Base-by-base conservation (phyloP, 352 stramenopile species). In the Hyaloperonospora brassicae region DNA sequence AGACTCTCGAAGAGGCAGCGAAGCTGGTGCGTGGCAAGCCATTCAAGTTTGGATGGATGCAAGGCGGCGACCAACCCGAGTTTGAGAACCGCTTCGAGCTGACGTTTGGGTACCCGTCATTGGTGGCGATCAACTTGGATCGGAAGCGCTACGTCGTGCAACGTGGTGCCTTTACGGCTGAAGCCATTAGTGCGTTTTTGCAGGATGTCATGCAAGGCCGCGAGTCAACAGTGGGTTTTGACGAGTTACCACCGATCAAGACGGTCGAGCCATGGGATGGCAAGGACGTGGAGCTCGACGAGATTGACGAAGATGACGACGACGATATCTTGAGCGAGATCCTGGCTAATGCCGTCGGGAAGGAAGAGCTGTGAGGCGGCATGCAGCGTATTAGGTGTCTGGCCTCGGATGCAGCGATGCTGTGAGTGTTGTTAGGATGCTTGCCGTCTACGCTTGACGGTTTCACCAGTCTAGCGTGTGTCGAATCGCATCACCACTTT, bases 11-110 rank as follows among this genome's bases (percentile, higher is more conserved):
- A 51, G 76, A 80, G 14, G 80, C 78, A 0, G 88, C 87, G 4
- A 95, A 96, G 68, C 60, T 84, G 47, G 83, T 95, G 31, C 80
- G 84, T 21, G 85, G 82, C 51, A 95, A 95, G 68, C 89, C 87
- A 24, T 93, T 97, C 61, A 87, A 82, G 59, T 96, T 97, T 55
- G 76, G 75, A 2, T 98, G 92, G 92, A 81, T 94, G 39, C 83
- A 96, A 52, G 90, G 81, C 12, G 87, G 86, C 13, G 77, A 95
- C 50, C 90, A 97, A 61, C 62, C 68, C 9, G 74, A 61, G 12
- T 81, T 96, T 34, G 89, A 98, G 61, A 71, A 74, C 48, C 72
- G 62, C 34, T 95, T 95, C 24, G 84, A 91, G 57, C 63, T 98
- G 17, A 94, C 82, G 8, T 97, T 97, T 53, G 88, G 87, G 17